These are phyloP conservation scores for Antrodiella citrinella DNA, from an alignment of 768 basidiomycete genomes.

Conservation along the genomic window DNA sequence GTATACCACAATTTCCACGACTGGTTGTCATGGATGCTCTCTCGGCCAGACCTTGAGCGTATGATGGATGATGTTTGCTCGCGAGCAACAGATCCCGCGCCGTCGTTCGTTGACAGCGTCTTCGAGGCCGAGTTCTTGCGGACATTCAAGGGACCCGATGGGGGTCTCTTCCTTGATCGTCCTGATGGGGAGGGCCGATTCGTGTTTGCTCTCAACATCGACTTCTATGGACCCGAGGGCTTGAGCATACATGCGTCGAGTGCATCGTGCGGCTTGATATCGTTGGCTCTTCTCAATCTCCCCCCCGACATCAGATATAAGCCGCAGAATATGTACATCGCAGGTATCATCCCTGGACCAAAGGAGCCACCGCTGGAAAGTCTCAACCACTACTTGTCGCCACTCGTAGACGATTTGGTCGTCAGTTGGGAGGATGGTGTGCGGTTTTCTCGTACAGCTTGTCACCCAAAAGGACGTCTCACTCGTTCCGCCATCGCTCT, in stretches of 20 bases:
- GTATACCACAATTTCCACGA: too few species aligned
- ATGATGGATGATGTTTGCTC: too few species aligned
- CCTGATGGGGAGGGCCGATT: slow-evolving; percentile 1
- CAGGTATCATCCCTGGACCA: slow-evolving; percentile 32
- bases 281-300: slow-evolving; percentile 14
- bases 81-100: too few species aligned
- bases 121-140: slow-evolving; percentile 5
- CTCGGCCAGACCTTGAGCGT: too few species aligned
- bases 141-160: slow-evolving; percentile 10
- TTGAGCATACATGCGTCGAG: not conserved
- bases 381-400: slow-evolving; percentile 28
- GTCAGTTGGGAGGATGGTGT: slow-evolving; percentile 25
- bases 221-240: slow-evolving; percentile 10
- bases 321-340: slow-evolving; percentile 29
- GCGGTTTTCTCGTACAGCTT: slow-evolving; percentile 17
- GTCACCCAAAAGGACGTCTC: slow-evolving; percentile 18
- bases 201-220: slow-evolving; percentile 11
- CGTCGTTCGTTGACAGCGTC: not conserved
- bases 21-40: too few species aligned
- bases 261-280: slow-evolving; percentile 6
- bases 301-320: slow-evolving; percentile 8
- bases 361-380: slow-evolving; percentile 22
- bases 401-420: slow-evolving; percentile 27
- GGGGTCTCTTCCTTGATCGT: not conserved
- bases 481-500: slow-evolving; percentile 20